Base-by-base conservation (phyloP, 2,329 filamentous ascomycete genomes). In the Nigrospora osmanthi region DNA sequence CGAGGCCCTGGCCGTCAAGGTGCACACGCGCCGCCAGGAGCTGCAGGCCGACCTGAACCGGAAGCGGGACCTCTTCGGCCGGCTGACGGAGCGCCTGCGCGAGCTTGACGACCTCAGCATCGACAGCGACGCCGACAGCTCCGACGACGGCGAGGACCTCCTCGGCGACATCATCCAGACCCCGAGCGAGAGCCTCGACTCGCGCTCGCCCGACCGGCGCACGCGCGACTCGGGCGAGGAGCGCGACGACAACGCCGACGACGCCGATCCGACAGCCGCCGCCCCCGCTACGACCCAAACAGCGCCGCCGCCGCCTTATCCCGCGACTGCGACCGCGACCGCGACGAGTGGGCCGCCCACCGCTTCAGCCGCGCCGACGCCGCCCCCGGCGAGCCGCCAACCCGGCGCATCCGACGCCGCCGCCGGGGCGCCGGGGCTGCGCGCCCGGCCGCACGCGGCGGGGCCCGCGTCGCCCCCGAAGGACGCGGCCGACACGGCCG, bases 61-160 rank as follows among this genome's bases (percentile, higher is more conserved):
- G 37, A 85, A 87, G 56, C 75, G 83, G 46, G 80, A 85, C 33
- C 59, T 79, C 6, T 71, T 89, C 42, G 84, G 87, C 54, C 70
- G 76, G 44, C 63, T 91, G 36, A 69, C 77, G 37, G 80, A 87
- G 53, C 71, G 83, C 34, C 63, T 91, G 49, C 70, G 80, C 47
- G 85, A 90, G 54, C 60, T 89, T 11, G 75, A 81, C 53, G 79
- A 87, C 52, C 72, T 85, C 46, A 64, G 58, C 58, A 68, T 69
- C 30, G 67, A 72, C 17, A 63, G 60, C 15, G 61, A 69, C 16
- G 67, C 69, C 40, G 67, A 68, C 47, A 71, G 71, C 17, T 73
- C 69, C 4, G 76, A 77, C 4, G 76, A 77, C 12, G 77, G 69
- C 34, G 79, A 82, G 56, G 79, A 83, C 50, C 62, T 81, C 2